A percentile compares a stretch with the other conserved stretches of the same genome.
Conservation (phyloP, 768 basidiomycete species). For the Kwoniella newhampshirensis region DNA sequence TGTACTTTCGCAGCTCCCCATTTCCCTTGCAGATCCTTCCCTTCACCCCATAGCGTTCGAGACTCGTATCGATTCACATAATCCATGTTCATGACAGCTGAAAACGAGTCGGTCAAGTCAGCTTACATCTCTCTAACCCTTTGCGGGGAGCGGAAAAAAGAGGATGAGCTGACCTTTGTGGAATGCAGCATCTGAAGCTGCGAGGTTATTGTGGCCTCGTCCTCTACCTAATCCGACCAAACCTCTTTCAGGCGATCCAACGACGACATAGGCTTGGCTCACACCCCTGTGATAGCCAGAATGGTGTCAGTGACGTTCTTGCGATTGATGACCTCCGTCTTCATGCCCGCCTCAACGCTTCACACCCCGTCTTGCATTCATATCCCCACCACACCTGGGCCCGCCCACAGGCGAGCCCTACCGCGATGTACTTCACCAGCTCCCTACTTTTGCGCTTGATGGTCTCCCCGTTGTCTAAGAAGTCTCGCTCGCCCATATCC, state of each 20-base stretch:
- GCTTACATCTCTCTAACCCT: neutral
- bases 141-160: neutral
- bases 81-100: slow-evolving; percentile 86
- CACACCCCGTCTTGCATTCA: neutral
- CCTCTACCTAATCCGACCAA: slow-evolving; percentile 52
- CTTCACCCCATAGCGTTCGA: slow-evolving; percentile 82
- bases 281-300: slow-evolving; percentile 36
- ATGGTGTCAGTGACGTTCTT: slow-evolving; percentile 29
- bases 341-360: neutral
- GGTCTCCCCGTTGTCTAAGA: too few relatives aligned
- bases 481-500: too few relatives aligned
- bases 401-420: neutral
- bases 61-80: slow-evolving; percentile 89
- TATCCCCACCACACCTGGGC: neutral
- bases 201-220: slow-evolving; percentile 35
- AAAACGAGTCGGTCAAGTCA: slow-evolving; percentile 5
- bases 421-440: too few relatives aligned
- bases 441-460: too few relatives aligned
- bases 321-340: neutral
- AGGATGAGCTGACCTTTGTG: slow-evolving; percentile 38
- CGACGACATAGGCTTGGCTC: slow-evolving; percentile 34
- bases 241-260: slow-evolving; percentile 51
- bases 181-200: slow-evolving; percentile 46
- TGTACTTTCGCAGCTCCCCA: slow-evolving; percentile 78
- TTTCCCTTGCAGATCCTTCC: slow-evolving; percentile 70